phyloP scores from a whole-genome alignment of 495 filamentous ascomycete genomes.

The Neurospora sp. region DNA sequence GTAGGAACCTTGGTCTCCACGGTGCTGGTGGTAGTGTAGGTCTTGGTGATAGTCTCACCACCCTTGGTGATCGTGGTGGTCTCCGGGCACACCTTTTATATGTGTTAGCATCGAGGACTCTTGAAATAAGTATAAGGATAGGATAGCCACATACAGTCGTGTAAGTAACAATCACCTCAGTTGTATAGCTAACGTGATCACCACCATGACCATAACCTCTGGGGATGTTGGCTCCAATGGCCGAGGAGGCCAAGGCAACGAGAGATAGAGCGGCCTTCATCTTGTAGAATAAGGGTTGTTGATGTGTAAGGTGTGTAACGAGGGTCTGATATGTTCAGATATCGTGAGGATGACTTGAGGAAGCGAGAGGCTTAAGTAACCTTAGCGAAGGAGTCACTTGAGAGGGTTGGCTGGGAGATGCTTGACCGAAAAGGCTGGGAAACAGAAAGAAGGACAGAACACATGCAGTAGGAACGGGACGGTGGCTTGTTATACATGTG shows the following conservation, averaged over 20 bases:
- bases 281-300: constrained; percentile 8
- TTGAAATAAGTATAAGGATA: neutral
- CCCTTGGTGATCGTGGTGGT: constrained; percentile 30
- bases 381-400: constrained; percentile 40
- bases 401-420: constrained; percentile 15
- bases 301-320: constrained; percentile 12
- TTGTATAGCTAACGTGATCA: constrained; percentile 26
- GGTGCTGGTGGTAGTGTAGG: constrained; percentile 37
- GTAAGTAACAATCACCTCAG: constrained; percentile 32
- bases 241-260: constrained; percentile 31
- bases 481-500: constrained; percentile 24
- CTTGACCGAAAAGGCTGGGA: constrained; percentile 13
- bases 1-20: constrained; percentile 20
- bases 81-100: constrained; percentile 23
- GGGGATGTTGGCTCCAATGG: constrained; percentile 22
- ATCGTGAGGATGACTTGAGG: neutral
- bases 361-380: constrained; percentile 30
- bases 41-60: constrained; percentile 30
- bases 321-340: constrained; percentile 9
- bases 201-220: constrained; percentile 12
- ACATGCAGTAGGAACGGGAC: constrained; percentile 11
- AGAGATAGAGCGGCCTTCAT: constrained; percentile 34
- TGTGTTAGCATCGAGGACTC: neutral
- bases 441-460: constrained; percentile 6
- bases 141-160: constrained; percentile 8